A percentile compares a stretch with the other conserved stretches of the same genome.
Evolutionary conservation across 208 protist species (phyloP).

Genomic region (Strigomonas galati): DNA sequence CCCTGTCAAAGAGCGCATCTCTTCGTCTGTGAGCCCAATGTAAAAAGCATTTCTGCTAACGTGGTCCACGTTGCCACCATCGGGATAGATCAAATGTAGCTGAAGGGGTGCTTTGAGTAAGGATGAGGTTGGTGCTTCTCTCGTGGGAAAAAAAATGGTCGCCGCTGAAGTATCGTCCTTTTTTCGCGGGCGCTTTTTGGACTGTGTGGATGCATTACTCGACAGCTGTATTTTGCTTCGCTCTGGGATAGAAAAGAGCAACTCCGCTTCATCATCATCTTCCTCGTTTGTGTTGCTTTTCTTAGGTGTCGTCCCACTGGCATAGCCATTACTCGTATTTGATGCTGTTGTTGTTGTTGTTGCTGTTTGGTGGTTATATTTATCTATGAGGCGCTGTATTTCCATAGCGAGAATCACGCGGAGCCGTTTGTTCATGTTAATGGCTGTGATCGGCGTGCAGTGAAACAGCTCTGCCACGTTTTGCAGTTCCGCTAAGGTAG

Average conservation of each 20-base stretch:
- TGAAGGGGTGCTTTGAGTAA: too few species aligned
- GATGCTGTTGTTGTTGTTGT: not conserved
- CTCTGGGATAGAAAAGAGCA: too few species aligned
- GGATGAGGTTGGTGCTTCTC: too few species aligned
- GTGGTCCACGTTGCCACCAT: too few species aligned
- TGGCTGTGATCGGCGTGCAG: conserved; percentile 68
- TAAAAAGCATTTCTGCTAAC: too few species aligned
- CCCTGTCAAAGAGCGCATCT: conserved; percentile 39
- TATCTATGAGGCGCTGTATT: too few species aligned
- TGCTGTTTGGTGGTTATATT: not conserved
- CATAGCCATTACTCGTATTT: not conserved
- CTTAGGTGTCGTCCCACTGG: not conserved
- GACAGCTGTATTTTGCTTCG: too few species aligned
- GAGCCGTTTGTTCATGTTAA: conserved; percentile 58
- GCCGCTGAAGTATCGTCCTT: too few species aligned
- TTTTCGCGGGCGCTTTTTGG: not conserved
- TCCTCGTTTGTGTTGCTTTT: not conserved
- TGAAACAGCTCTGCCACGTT: conserved; percentile 51
- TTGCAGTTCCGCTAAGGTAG: too few species aligned
- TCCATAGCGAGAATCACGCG: conserved; percentile 24
- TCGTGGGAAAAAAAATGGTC: too few species aligned
- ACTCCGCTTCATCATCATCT: not conserved
- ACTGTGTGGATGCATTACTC: not conserved
- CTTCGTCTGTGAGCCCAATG: conserved; percentile 1
- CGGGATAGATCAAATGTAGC: too few species aligned